A percentile compares a stretch with the other conserved stretches of the same genome.
Conservation (phyloP, 1,139 yeast genomes). For the Zygotorulaspora mrakii region DNA sequence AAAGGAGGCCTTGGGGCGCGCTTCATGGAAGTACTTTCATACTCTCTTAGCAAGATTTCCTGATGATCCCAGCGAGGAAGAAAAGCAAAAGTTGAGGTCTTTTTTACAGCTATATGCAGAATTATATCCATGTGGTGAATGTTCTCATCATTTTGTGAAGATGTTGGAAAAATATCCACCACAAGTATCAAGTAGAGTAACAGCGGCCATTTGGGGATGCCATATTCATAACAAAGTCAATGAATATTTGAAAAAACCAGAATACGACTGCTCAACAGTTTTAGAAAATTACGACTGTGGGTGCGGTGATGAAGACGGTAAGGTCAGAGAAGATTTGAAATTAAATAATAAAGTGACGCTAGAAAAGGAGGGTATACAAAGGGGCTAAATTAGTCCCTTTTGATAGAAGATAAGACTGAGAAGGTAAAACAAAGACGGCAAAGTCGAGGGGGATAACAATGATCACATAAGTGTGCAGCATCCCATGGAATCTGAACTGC, state of each 20-base stretch:
- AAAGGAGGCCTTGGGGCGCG: conserved; percentile 55
- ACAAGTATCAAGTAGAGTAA: conserved; percentile 69
- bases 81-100: conserved; percentile 55
- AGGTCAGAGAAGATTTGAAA: conserved; percentile 26
- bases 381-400: conserved; percentile 23
- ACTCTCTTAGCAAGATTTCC: conserved; percentile 91
- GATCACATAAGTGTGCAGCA: conserved; percentile 47
- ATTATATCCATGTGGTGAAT: conserved; percentile 90
- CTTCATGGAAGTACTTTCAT: conserved; percentile 89
- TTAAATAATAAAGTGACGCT: conserved; percentile 21
- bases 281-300: conserved; percentile 95
- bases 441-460: neutral
- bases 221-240: conserved; percentile 88
- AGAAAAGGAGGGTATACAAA: conserved; percentile 34
- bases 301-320: conserved; percentile 70
- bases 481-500: neutral
- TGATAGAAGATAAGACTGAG: conserved; percentile 16
- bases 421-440: conserved; percentile 1
- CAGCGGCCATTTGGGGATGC: conserved; percentile 96
- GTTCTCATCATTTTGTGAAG: conserved; percentile 84
- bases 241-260: conserved; percentile 60
- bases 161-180: conserved; percentile 75
- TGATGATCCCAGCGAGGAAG: conserved; percentile 63
- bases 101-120: conserved; percentile 63
- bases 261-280: conserved; percentile 79